These are phyloP conservation scores for Letharia columbiana DNA, from an alignment of 495 filamentous ascomycete species.

Conservation along the genomic window DNA sequence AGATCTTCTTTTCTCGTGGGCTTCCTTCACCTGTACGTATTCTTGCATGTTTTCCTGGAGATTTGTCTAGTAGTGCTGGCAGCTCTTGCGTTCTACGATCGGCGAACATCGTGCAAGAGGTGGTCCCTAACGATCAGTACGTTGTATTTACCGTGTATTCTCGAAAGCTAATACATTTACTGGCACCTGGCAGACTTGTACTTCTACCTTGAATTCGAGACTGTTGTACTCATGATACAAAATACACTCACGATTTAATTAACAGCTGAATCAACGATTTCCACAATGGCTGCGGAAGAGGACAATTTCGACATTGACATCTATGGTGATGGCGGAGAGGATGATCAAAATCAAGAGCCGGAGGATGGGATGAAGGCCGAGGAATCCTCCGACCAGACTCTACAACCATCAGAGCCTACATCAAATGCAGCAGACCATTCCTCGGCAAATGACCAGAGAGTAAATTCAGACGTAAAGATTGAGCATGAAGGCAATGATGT, in stretches of 20 bases:
- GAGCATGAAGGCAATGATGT: slow-evolving; percentile 29
- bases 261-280: slow-evolving; percentile 18
- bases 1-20: slow-evolving; percentile 21
- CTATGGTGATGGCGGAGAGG: slow-evolving; percentile 70
- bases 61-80: slow-evolving; percentile 6
- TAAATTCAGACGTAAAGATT: slow-evolving; percentile 33
- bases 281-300: slow-evolving; percentile 67
- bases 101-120: slow-evolving; percentile 5
- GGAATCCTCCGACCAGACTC: slow-evolving; percentile 31
- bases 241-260: slow-evolving; percentile 11
- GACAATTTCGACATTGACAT: slow-evolving; percentile 99
- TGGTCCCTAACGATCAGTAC: slow-evolving; percentile 1
- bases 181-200: slow-evolving; percentile 27
- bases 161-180: slow-evolving; percentile 23
- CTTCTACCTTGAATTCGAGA: slow-evolving; percentile 29
- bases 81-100: slow-evolving; percentile 9
- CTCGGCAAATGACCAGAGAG: slow-evolving; percentile 29
- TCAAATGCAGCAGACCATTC: slow-evolving; percentile 32
- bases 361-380: slow-evolving; percentile 34
- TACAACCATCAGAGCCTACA: slow-evolving; percentile 22
- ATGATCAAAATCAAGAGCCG: slow-evolving; percentile 42
- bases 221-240: slow-evolving; percentile 24
- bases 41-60: slow-evolving; percentile 29
- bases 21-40: slow-evolving; percentile 41
- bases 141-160: slow-evolving; percentile 6